A percentile compares a stretch with the other conserved stretches of the same genome.
phyloP scores from a whole-genome alignment of 768 basidiomycete genomes.

The Tricholoma flavovirens region DNA sequence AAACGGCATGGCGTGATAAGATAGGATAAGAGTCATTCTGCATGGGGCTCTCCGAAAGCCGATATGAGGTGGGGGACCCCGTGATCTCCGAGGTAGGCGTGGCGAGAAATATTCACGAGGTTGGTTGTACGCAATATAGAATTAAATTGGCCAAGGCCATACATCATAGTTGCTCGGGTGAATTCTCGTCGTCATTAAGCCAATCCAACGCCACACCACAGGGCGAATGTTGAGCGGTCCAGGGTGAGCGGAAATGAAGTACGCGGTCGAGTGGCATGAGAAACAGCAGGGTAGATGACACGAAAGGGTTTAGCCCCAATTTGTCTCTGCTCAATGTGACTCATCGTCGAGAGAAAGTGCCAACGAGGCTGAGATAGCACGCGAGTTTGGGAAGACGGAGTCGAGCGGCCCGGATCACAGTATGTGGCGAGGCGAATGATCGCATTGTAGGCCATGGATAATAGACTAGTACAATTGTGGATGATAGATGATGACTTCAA shows the following conservation, averaged over 20 bases:
- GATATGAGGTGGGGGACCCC: not conserved
- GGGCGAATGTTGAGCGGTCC: not conserved
- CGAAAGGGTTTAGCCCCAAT: not conserved
- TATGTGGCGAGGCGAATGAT: not conserved
- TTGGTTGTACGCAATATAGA: not conserved
- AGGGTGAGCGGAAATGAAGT: not conserved
- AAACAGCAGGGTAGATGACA: not conserved
- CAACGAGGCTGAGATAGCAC: not conserved
- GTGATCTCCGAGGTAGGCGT: conserved; percentile 4
- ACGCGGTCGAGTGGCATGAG: not conserved
- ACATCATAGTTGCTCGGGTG: not conserved
- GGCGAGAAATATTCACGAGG: not conserved
- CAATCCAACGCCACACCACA: not conserved
- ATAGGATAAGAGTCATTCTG: not conserved
- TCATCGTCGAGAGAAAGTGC: not conserved
- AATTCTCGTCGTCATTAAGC: not conserved
- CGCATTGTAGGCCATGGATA: not conserved
- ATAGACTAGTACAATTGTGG: not conserved
- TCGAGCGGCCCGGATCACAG: not conserved
- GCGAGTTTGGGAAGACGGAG: not conserved
- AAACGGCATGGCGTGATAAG: conserved; percentile 6
- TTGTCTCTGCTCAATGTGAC: not conserved
- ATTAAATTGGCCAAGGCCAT: conserved; percentile 2
- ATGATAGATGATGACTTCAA: not conserved
- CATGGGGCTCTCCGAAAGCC: not conserved